Evolutionary conservation across 2,329 filamentous ascomycete genomes (phyloP).

Genomic region (Tolypocladium ovalisporum): DNA sequence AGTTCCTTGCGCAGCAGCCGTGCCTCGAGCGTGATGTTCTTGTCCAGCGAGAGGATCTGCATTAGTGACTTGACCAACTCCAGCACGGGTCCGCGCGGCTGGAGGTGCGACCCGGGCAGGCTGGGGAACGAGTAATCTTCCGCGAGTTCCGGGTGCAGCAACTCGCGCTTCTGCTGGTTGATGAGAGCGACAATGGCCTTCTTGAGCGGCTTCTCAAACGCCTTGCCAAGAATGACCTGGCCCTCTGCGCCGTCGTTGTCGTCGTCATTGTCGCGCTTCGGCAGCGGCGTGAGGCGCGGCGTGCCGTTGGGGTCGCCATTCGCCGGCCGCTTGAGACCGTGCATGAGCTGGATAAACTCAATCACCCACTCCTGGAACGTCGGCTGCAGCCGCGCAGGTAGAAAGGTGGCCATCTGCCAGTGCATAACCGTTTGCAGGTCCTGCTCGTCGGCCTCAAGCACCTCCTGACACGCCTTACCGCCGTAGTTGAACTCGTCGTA

Average conservation of each 20-base stretch:
- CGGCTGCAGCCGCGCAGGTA: slow-evolving; percentile 69
- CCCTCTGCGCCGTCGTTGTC: slow-evolving; percentile 47
- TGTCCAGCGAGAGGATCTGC: slow-evolving; percentile 85
- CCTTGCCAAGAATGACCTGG: slow-evolving; percentile 62
- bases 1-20: slow-evolving; percentile 82
- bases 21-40: slow-evolving; percentile 80
- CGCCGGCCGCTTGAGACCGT: slow-evolving; percentile 63
- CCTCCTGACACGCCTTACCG: slow-evolving; percentile 78
- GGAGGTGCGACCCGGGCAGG: slow-evolving; percentile 59
- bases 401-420: slow-evolving; percentile 90
- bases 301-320: slow-evolving; percentile 39
- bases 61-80: slow-evolving; percentile 89
- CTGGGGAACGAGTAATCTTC: slow-evolving; percentile 77
- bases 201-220: slow-evolving; percentile 81
- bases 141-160: slow-evolving; percentile 79
- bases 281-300: slow-evolving; percentile 47
- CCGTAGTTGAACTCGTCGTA: slow-evolving; percentile 99
- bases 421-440: slow-evolving; percentile 89
- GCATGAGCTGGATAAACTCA: slow-evolving; percentile 93
- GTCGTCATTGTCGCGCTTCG: slow-evolving; percentile 50
- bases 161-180: slow-evolving; percentile 74
- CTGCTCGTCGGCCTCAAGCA: slow-evolving; percentile 63
- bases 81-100: slow-evolving; percentile 56
- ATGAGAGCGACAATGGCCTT: slow-evolving; percentile 79
- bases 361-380: slow-evolving; percentile 88